Evolutionary conservation across 768 basidiomycete species (phyloP), one percentile per base, ranked within the genome.

Genomic region (Austroboletus festivus): DNA sequence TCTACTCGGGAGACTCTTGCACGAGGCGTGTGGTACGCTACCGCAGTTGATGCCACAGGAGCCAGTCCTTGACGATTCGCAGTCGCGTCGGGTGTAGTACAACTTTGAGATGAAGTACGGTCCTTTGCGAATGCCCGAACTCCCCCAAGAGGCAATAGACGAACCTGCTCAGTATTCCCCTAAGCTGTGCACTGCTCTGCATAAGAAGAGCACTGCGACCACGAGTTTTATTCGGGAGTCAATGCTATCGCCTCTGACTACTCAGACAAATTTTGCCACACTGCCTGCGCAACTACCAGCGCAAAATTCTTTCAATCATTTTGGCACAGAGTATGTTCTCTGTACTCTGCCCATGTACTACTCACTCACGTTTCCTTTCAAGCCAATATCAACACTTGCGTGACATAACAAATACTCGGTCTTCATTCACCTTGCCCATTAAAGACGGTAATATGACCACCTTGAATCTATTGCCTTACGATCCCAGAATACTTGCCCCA

Each of bases 1-100:
- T 4, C 26, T 39, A 1, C 38, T 52, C 2, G 43, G 38, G 22
- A 34, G 48, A 35, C 39, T 51, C 18, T 34, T 51, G 49, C 26
- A 34, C 9, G 52, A 53, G n/a, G 44, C 40, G 3, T 42, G 33
- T 30, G 49, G 49, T 5, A 30, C 26, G 5, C 7, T 15, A 3
- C 50, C 51, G 16, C 44, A 19, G 5, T 31, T 53, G 6, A 35
- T 40, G 9, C 24, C 20, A 4, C 24, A 23, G n/a, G 30, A 44
- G 18, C 35, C 6, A 13, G n/a, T 12, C 12, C 19, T 16, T 16
- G 37, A 43, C 41, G 26, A 33, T 33, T 10, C n/a, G 7, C 44
- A 53, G 22, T 42, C 34, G 22, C 40, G 7, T 11, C 19, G 9
- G 5, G 30, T n/a, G 6, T 8, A 19, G 37, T 23, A 34, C 20